Evolutionary conservation across 495 filamentous ascomycete genomes (phyloP).

Genomic region (Terfezia claveryi): DNA sequence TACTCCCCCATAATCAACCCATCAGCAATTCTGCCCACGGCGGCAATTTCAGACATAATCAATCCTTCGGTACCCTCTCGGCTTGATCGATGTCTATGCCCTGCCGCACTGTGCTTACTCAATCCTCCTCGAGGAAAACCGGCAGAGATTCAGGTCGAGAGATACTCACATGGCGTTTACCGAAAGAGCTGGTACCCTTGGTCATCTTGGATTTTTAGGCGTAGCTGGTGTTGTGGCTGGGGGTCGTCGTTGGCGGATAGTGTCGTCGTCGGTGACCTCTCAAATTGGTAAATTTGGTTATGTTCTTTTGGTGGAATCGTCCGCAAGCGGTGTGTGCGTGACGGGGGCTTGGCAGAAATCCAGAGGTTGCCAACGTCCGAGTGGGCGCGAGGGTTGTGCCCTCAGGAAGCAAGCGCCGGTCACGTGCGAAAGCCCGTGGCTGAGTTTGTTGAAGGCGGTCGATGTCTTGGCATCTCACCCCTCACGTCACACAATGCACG

Average conservation of each 20-base stretch:
- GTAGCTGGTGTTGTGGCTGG: not conserved
- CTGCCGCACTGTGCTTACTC: too few relatives aligned
- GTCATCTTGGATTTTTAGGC: not conserved
- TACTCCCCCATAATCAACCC: slow-evolving; percentile 17
- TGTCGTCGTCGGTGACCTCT: not conserved
- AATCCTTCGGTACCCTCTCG: too few relatives aligned
- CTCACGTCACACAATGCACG: too few relatives aligned
- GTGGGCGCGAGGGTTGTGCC: not conserved
- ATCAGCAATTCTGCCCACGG: too few relatives aligned
- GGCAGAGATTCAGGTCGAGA: too few relatives aligned
- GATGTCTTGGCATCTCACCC: too few relatives aligned
- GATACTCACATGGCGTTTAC: not conserved
- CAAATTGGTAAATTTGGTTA: too few relatives aligned
- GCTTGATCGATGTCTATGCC: too few relatives aligned
- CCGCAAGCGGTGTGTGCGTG: not conserved
- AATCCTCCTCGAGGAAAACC: too few relatives aligned
- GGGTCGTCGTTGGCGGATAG: not conserved
- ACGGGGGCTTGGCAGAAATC: not conserved
- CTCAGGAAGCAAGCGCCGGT: not conserved
- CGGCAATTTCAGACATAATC: too few relatives aligned
- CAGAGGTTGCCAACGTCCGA: not conserved
- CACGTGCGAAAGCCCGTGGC: too few relatives aligned
- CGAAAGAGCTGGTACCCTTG: not conserved
- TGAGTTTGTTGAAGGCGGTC: too few relatives aligned
- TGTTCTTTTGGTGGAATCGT: not conserved